Evolutionary conservation across 2,329 filamentous ascomycete genomes (phyloP), one percentile per base, ranked within the genome.

Genomic region (Tolypocladium amazonense): DNA sequence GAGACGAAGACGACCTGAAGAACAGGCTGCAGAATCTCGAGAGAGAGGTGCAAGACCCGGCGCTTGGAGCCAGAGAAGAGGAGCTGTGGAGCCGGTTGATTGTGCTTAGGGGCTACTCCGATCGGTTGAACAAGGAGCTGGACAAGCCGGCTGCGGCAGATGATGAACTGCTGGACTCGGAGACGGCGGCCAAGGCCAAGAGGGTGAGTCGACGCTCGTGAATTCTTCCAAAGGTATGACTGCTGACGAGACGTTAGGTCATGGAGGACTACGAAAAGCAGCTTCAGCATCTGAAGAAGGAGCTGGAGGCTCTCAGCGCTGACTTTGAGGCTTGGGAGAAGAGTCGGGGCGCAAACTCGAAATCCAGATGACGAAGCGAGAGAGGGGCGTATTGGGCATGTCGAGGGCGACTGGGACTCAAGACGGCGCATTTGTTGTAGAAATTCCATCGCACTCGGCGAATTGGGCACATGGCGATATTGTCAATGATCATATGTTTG

Each of bases 31-130:
- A 86, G 67, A 79, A 77, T 30, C 76, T 94, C 60, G 88, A 92
- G 70, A 83, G 84, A 68, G 79, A 80, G 57, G 83, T 91, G 35
- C 85, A 86, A 64, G 90, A 94, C 68, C 90, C 90, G 9, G 86
- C 86, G 9, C 80, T 93, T 59, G 83, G 83, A 43, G 89, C 89
- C 3, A 79, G 89, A 65, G 87, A 90, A 69, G 90, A 94, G 73
- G 90, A 94, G 76, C 85, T 94, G 53, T 94, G 90, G 90, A 91
- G 89, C 64, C 79, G 90, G 54, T 83, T 94, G 75, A 87, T 92
- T 56, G 83, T 88, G 43, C 77, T 94, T 56, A 80, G 88, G 64
- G 88, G 89, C 62, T 85, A 90, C 64, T 87, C 88, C 27, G 84
- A 87, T 65, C 82, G 85, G 67, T 73, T 95, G 65, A 87, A 88